Evolutionary conservation across 257 asterid species (phyloP).

Genomic region (Jasminum sambac): DNA sequence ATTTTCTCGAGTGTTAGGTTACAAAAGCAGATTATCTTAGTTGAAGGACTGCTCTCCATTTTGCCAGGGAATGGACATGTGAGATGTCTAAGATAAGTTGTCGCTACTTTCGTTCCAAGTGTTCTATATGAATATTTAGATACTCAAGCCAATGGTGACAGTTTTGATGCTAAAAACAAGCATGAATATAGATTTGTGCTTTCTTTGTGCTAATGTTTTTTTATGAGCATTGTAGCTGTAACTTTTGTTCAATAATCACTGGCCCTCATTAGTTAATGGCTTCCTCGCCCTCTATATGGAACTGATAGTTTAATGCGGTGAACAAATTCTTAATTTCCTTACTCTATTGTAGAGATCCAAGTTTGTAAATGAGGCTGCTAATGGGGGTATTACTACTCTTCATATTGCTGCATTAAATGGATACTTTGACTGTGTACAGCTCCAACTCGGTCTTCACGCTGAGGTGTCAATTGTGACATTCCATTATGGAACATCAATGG

Average conservation of each 20-base stretch:
- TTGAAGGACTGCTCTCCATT: conserved; percentile 97
- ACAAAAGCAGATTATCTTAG: conserved; percentile 94
- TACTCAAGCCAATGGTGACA: conserved; percentile 40
- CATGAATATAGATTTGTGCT: conserved; percentile 38
- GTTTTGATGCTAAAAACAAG: conserved; percentile 43
- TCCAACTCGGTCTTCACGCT: conserved; percentile 89
- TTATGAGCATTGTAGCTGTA: too few species aligned
- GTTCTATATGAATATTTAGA: conserved; percentile 58
- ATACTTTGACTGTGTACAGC: conserved; percentile 91
- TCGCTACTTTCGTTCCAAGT: conserved; percentile 92
- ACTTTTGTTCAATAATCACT: too few species aligned
- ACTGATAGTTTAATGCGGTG: not conserved
- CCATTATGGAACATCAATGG: conserved; percentile 99
- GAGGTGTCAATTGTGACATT: conserved; percentile 70
- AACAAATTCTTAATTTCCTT: conserved; percentile 10
- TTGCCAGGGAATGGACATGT: conserved; percentile 91
- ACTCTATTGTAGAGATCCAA: conserved; percentile 62
- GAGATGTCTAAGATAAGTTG: conserved; percentile 81
- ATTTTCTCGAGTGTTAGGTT: conserved; percentile 46
- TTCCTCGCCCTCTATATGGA: not conserved
- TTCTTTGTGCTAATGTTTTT: too few species aligned
- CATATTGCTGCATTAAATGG: conserved; percentile 99
- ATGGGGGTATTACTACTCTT: conserved; percentile 97
- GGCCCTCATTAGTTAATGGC: too few species aligned
- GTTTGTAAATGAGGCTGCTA: conserved; percentile 93